phyloP scores from a whole-genome alignment of 306 rosid genomes.

The Styphnolobium japonicum region DNA sequence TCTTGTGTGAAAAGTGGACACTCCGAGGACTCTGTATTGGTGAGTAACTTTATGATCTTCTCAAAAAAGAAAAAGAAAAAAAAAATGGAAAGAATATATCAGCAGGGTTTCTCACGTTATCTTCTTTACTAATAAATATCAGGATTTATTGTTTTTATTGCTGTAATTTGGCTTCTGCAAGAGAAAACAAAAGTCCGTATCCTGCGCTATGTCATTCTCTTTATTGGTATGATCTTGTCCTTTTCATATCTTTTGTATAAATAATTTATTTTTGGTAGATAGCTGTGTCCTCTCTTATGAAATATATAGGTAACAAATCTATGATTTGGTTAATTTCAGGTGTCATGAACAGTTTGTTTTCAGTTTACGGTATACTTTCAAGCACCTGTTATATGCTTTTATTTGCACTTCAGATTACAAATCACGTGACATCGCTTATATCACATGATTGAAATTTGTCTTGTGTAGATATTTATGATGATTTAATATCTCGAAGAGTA shows the following conservation, averaged over 20 bases:
- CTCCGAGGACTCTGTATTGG: constrained; percentile 95
- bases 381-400: not conserved
- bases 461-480: constrained; percentile 81
- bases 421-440: not conserved
- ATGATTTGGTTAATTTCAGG: constrained; percentile 64
- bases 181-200: constrained; percentile 76
- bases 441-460: not conserved
- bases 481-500: constrained; percentile 88
- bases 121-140: constrained; percentile 36
- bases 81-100: not conserved
- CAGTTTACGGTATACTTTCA: constrained; percentile 77
- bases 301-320: constrained; percentile 21
- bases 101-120: constrained; percentile 10
- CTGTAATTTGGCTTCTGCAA: constrained; percentile 83
- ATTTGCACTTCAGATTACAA: constrained; percentile 13
- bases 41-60: constrained; percentile 38
- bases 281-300: constrained; percentile 9
- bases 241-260: constrained; percentile 15
- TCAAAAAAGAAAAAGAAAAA: not conserved
- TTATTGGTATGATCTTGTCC: constrained; percentile 62
- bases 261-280: constrained; percentile 6
- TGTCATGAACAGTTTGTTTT: constrained; percentile 98
- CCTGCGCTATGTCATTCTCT: constrained; percentile 88
- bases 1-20: constrained; percentile 68
- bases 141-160: constrained; percentile 86